Evolutionary conservation across 2,329 filamentous ascomycete species (phyloP).

Genomic region (Hypoxylon sp.): DNA sequence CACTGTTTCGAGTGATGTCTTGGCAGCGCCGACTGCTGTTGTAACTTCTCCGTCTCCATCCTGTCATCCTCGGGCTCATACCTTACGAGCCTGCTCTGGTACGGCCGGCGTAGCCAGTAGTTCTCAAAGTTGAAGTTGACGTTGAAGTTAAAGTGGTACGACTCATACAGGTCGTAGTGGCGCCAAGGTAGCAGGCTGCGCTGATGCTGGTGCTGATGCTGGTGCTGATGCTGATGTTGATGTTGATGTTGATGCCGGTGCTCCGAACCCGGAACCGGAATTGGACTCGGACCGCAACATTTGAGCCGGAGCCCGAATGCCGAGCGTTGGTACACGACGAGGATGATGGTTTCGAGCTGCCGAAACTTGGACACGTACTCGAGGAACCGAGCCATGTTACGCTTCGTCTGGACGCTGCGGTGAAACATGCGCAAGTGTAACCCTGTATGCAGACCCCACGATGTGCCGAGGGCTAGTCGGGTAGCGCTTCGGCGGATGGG

Average conservation of each 20-base stretch:
- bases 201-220: constrained; percentile 22
- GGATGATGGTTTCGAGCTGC: constrained; percentile 59
- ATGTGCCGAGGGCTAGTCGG: constrained; percentile 62
- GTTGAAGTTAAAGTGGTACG: constrained; percentile 64
- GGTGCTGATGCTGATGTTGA: constrained; percentile 9
- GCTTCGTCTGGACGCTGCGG: constrained; percentile 58
- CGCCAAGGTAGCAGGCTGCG: constrained; percentile 43
- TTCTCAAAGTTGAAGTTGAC: constrained; percentile 63
- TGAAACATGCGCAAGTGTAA: constrained; percentile 63
- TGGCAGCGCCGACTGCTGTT: constrained; percentile 7
- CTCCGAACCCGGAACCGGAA: constrained; percentile 9
- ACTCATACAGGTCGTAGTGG: constrained; percentile 61
- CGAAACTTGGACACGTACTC: constrained; percentile 59
- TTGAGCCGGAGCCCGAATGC: constrained; percentile 58
- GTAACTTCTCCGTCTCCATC: constrained; percentile 36
- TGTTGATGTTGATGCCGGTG: constrained; percentile 28
- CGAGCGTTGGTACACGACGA: constrained; percentile 65
- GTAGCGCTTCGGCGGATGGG: constrained; percentile 59
- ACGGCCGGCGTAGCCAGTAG: constrained; percentile 59
- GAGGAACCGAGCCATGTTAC: constrained; percentile 61
- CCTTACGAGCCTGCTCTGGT: constrained; percentile 53
- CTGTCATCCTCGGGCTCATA: constrained; percentile 50
- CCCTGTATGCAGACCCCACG: constrained; percentile 62
- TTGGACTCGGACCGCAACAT: constrained; percentile 32
- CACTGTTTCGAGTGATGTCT: constrained; percentile 48